A percentile compares a stretch with the other conserved stretches of the same genome.
phyloP scores from a whole-genome alignment of 352 stramenopile genomes.

The Phytophthora foliorum region DNA sequence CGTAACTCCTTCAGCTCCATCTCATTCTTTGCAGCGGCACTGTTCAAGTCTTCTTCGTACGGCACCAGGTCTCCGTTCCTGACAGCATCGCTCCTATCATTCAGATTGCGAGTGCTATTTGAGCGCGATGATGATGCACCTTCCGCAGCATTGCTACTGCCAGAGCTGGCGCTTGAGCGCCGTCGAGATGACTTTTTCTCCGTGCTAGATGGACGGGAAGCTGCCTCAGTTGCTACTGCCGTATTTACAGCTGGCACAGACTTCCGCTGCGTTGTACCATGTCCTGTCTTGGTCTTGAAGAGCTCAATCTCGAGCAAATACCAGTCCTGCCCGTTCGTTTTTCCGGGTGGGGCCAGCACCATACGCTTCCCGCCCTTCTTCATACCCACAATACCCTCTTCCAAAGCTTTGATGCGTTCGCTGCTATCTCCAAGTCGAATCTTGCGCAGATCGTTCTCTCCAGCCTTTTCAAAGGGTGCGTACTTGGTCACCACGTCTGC shows the following conservation, averaged over 20 bases:
- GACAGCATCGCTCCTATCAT: slow-evolving; percentile 16
- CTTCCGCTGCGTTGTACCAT: slow-evolving; percentile 41
- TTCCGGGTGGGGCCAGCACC: slow-evolving; percentile 85
- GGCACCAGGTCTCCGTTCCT: slow-evolving; percentile 60
- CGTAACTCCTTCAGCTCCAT: slow-evolving; percentile 67
- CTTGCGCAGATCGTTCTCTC: slow-evolving; percentile 64
- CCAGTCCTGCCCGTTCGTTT: slow-evolving; percentile 86
- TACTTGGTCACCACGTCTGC: slow-evolving; percentile 84
- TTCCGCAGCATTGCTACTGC: slow-evolving; percentile 12
- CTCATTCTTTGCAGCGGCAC: slow-evolving; percentile 45
- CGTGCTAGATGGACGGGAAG: slow-evolving; percentile 15
- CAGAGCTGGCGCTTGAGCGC: slow-evolving; percentile 41
- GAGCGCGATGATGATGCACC: slow-evolving; percentile 25
- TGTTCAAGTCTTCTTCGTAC: slow-evolving; percentile 51
- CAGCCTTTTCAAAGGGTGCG: slow-evolving; percentile 75
- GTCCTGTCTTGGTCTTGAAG: slow-evolving; percentile 75
- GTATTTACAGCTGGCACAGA: slow-evolving; percentile 36
- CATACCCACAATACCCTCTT: slow-evolving; percentile 92
- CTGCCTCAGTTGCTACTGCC: slow-evolving; percentile 19
- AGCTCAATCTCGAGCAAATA: slow-evolving; percentile 85
- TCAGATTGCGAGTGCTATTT: slow-evolving; percentile 22
- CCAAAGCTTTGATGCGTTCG: slow-evolving; percentile 89
- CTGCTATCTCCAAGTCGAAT: slow-evolving; percentile 81
- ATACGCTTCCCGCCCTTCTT: slow-evolving; percentile 89
- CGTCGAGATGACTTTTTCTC: slow-evolving; percentile 43